Evolutionary conservation across 352 stramenopile genomes (phyloP), one percentile per base, ranked within the genome.

Genomic region (Pythium apleroticum): DNA sequence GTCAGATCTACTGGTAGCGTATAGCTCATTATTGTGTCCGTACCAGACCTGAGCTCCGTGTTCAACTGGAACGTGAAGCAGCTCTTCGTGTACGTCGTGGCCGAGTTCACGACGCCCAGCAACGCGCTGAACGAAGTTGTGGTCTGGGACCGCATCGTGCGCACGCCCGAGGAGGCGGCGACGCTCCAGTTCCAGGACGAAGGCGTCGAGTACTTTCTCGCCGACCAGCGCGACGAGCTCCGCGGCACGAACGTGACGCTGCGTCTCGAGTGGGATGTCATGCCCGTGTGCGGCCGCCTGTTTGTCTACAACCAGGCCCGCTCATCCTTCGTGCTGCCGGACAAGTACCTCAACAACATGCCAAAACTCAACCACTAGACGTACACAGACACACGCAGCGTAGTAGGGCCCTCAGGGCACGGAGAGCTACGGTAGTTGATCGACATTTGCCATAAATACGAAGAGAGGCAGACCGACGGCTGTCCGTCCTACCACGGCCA

Each of bases 31-130:
- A 15, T 9, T 45, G 28, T 31, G 9, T 50, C 43, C 15, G 3
- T 12, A 20, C 10, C 48, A 89, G 86, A 95, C 20, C 56, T 95
- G 57, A 88, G 80, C 71, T 93, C 86, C 25, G 86, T 93, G 27
- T 96, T 96, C 79, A 96, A 96, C 69, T 96, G 87, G 87, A 96
- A 96, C 71, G 86, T 92, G 31, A 96, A 94, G 81, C 85, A 94
- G 73, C 70, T 96, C 55, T 96, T 96, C 52, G 85, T 94, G 70
- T 96, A 94, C 81, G 81, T 96, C 53, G 54, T 91, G 56, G 87
- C 87, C 53, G 86, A 93, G 73, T 96, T 92, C 67, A 57, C 75
- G 71, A 93, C 70, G 63, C 53, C 70, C 59, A 82, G 71, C 60
- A 93, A 93, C 65, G 50, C 52, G 11, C 66, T 74, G 60, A 95